Base-by-base conservation (phyloP, 2,329 filamentous ascomycete species). In the Fusarium camptoceras region DNA sequence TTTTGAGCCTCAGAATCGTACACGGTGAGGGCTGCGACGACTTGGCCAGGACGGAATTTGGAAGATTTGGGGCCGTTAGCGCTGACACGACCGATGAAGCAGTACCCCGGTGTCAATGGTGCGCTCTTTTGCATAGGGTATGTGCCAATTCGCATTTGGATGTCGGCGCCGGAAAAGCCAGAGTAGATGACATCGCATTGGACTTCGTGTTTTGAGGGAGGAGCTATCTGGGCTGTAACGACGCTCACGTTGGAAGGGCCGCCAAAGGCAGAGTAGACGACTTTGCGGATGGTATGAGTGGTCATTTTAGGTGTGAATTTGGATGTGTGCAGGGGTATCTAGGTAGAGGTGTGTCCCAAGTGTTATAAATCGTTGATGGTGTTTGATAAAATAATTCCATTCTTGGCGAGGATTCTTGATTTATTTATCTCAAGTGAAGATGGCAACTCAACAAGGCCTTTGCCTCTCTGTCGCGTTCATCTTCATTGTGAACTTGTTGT, bases 81-180 rank as follows among this genome's bases (percentile, higher is more conserved):
- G 59, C 72, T 74, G 46, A 86, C 81, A 18, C 76, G 78, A 31
- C 85, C 84, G 63, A 83, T 78, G 30, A 84, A 80, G 68, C 78
- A 82, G 76, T 86, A 86, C 48, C 85, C 84, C 0, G 84, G 84
- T 0, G 82, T 85, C 3, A 87, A 72, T 4, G 84, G 84, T 1
- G 84, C 81, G 14, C 77, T 75, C 55, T 72, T 80, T 67, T 85
- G 83, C 58, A 82, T 67, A 2, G 83, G 83, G 65, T 86, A 86
- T n/a, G 66, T 68, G 58, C 84, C 84, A 22, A 80, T 75, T 24
- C 84, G 81, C 84, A 86, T 86, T 66, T 82, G 81, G 73, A 85
- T 79, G 70, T 86, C 84, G 62, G 79, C 75, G 37, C 84, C 84
- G 2, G 79, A 78, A 76, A 86, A 85, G 51, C 82, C 82, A 5